Evolutionary conservation across 2,329 filamentous ascomycete genomes (phyloP), one percentile per base, ranked within the genome.

Genomic region (Clonostachys rosea): DNA sequence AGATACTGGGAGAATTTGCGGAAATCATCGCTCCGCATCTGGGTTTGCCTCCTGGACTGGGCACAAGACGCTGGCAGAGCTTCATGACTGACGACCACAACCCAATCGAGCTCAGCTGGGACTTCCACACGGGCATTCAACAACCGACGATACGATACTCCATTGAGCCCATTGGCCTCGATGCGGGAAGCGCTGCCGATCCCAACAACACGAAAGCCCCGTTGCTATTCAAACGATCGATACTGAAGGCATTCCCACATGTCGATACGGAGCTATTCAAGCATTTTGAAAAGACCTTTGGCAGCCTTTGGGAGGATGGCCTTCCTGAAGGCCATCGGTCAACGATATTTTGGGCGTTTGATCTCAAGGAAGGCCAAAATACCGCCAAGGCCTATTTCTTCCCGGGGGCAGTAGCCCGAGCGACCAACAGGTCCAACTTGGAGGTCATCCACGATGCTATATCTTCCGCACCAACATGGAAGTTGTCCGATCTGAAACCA

Each of bases 81-180:
- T 70, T 67, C 48, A 68, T 69, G 65, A 69, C 65, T 4, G 67
- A 70, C 43, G 60, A 69, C 44, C 50, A 61, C 42, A 62, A 55
- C 2, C 67, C 66, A 0, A 52, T 68, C 6, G 65, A 69, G 49
- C 48, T 68, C 2, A 69, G 66, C 50, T 69, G 66, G 66, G 60
- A 61, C 14, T 67, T 61, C 55, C 34, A 46, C 16, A 49, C 49
- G 2, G 52, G 54, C 0, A 30, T n/a, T 4, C 43, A 47, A 1
- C 40, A 45, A 2, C 62, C 64, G 13, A 57, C 47, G 1, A 54
- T 68, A 16, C 51, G 63, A 1, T 67, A 60, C 30, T 59, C 61
- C 2, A 50, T 64, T 2, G 66, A 69, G 44, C 62, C 66, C 0
- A 57, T 68, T 20, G 52, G 54, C 13, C 44, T 43, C 3, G 45